Base-by-base conservation (phyloP, 495 filamentous ascomycete genomes). In the Copromyces sp. region DNA sequence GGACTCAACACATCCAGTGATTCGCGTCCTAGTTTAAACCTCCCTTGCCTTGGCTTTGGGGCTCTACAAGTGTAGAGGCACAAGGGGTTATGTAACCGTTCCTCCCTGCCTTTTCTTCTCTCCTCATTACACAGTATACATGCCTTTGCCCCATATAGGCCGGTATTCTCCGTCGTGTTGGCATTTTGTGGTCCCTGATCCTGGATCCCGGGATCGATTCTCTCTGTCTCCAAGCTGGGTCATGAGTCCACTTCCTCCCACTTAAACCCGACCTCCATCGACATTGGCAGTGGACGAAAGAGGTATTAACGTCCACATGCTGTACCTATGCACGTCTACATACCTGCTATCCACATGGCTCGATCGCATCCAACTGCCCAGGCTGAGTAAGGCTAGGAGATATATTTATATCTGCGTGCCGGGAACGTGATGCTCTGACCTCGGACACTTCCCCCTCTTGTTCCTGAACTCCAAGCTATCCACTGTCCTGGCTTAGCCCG, bases 161-260 rank as follows among this genome's bases (percentile, higher is more conserved):
- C 53, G 53, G 53, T 35, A 65, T 29, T 17, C 53, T 65, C 53
- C 47, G 47, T 32, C 0, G 47, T 59, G 47, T 59, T 59, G 47
- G 47, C 47, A 59, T 59, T 32, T 14, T 14, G 4, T 32, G 24
- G 6, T 61, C 12, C 53, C 39, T 29, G 72, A 37, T 44, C 35
- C 72, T 73, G 68, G 68, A 59, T 29, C 41, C 44, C 32, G 29
- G 44, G 72, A 38, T 45, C 39, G 14, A 39, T 11, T 44, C 24
- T 44, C 24, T 70, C 35, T 41, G 39, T 39, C 68, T 70, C 35
- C 37, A 71, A 65, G 68, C 37, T 44, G 41, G 72, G 73, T 74
- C 73, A 74, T 74, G 73, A 74, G 73, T 65, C 73, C 73, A 72
- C 69, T 71, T 39, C 68, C 59, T 37, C 70, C 70, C 59, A 72